phyloP scores from a whole-genome alignment of 2,329 filamentous ascomycete genomes.

The Epichloe gansuensis region DNA sequence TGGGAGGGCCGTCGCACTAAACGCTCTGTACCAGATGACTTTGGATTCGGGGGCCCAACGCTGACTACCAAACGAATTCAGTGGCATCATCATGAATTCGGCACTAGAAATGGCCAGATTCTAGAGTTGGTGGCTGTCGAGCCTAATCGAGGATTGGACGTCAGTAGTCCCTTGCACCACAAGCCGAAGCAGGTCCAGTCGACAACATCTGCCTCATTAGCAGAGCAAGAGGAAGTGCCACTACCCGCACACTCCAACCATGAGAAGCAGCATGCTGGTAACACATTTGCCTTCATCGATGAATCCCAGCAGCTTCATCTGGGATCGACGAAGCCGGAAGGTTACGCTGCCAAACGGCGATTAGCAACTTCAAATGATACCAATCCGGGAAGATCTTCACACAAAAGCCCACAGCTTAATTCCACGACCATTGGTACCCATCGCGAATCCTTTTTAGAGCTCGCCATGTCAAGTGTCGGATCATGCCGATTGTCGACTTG shows the following conservation, averaged over 20 bases:
- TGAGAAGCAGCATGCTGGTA: background rate
- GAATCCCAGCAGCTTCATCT: slow-evolving; percentile 1
- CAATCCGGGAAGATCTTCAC: background rate
- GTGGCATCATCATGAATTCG: slow-evolving; percentile 1
- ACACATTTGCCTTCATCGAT: slow-evolving; percentile 2
- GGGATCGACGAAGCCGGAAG: background rate
- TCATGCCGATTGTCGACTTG: background rate
- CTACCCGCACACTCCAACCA: background rate
- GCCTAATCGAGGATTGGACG: background rate
- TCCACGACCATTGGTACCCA: background rate
- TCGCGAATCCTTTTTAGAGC: background rate
- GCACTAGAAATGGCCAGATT: background rate
- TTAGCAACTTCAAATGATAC: background rate
- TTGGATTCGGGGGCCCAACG: background rate
- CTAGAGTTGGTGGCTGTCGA: background rate
- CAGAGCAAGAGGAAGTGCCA: background rate
- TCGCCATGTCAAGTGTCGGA: background rate
- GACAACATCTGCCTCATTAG: background rate
- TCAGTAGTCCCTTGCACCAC: background rate
- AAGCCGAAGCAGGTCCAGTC: background rate
- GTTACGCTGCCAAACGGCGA: background rate
- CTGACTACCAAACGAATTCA: background rate
- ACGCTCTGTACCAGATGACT: slow-evolving; percentile 1
- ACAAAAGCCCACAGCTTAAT: background rate
- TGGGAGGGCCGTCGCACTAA: slow-evolving; percentile 52